A percentile compares a stretch with the other conserved stretches of the same genome.
Conservation (phyloP, 345 rosid genomes). For the Alliaria petiolata region DNA sequence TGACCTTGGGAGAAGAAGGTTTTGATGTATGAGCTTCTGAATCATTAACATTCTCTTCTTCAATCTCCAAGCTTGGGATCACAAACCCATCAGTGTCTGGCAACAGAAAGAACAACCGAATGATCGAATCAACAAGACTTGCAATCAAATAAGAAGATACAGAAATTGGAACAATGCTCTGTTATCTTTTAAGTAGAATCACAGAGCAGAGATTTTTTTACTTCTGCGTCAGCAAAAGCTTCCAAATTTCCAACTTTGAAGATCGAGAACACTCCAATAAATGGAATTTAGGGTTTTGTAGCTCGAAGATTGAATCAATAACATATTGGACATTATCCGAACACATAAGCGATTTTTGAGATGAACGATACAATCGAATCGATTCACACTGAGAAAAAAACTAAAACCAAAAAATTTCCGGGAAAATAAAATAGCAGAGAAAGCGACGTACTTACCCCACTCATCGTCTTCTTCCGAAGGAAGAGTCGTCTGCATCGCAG, state of each 20-base stretch:
- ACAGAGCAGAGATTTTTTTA: not conserved
- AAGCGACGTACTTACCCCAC: conserved; percentile 55
- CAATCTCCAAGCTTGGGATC: conserved; percentile 88
- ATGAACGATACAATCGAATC: not conserved
- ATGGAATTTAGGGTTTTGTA: not conserved
- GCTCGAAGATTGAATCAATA: not conserved
- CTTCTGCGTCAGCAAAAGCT: not conserved
- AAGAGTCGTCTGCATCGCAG: conserved; percentile 42
- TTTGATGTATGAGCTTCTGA: conserved; percentile 43
- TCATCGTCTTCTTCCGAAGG: conserved; percentile 63
- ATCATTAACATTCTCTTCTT: conserved; percentile 31
- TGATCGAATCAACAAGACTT: not conserved
- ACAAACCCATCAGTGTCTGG: conserved; percentile 92
- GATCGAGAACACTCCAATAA: not conserved
- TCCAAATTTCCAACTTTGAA: not conserved
- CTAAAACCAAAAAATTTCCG: not conserved
- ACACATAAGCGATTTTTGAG: not conserved
- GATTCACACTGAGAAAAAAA: not conserved
- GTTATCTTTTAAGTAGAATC: not conserved
- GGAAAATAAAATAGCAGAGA: not conserved
- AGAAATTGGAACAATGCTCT: not conserved
- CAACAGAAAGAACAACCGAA: conserved; percentile 2
- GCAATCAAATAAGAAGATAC: not conserved
- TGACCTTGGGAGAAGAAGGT: conserved; percentile 66
- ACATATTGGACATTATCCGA: not conserved